Evolutionary conservation across 2,329 filamentous ascomycete species (phyloP).

Genomic region (Aureobasidium subglaciale): DNA sequence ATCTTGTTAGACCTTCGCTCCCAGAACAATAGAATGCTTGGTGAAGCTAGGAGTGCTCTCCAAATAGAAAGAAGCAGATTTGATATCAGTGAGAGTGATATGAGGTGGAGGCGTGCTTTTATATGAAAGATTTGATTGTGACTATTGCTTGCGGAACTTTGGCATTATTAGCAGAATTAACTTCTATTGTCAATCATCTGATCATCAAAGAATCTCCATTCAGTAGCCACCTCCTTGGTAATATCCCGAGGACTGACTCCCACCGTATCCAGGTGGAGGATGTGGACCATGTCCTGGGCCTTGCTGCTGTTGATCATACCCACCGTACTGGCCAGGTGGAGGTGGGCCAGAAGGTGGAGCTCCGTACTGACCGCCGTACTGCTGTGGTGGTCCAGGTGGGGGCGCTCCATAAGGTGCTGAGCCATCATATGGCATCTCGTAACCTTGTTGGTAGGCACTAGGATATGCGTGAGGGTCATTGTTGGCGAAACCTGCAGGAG

Average conservation of each 20-base stretch:
- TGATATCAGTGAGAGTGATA: no score
- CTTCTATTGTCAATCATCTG: no score
- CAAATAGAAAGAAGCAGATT: no score
- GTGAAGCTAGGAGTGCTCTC: no score
- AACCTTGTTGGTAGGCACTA: constrained; percentile 30
- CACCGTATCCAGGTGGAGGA: background rate
- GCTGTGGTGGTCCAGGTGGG: background rate
- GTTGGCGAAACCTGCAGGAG: constrained; percentile 24
- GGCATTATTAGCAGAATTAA: no score
- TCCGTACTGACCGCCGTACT: background rate
- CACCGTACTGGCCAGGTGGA: background rate
- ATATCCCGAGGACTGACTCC: background rate
- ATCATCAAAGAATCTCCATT: no score
- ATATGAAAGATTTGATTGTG: no score
- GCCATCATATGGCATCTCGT: constrained; percentile 26
- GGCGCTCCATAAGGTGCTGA: background rate
- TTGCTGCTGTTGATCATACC: background rate
- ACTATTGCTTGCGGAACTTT: no score
- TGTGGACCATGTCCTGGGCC: background rate
- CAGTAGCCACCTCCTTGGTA: constrained; percentile 8
- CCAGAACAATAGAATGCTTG: no score
- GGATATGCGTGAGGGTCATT: constrained; percentile 26
- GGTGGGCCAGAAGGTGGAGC: background rate
- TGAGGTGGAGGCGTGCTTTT: no score
- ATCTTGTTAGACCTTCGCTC: no score